Base-by-base conservation (phyloP, 257 asterid genomes). In the Przewalskia tangutica region DNA sequence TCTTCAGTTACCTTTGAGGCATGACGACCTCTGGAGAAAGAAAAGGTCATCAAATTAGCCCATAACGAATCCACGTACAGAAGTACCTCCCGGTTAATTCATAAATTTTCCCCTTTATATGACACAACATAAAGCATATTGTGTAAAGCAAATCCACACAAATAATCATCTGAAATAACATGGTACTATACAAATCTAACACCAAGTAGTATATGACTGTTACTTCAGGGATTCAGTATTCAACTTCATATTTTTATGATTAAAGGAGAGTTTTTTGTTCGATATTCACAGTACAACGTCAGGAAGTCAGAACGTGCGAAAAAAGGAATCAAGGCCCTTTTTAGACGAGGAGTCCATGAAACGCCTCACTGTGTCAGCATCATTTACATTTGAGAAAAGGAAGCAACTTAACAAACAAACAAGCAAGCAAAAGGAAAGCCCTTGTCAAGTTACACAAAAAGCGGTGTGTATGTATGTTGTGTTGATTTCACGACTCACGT, bases 1-100 rank as follows among this genome's bases (percentile, higher is more conserved):
- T 96, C 97, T 90, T 95, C 99, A 82, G 99, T 95, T 81, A 92
- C 40, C 91, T 95, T 95, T 5, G 99, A 95, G 76, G 98, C 98
- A 89, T 96, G 99, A 84, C 99, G 98, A 54, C 99, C 99, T 89
- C 99, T 96, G 32, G 13, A 40, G 82, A 84, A 87, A 84, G 83
- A 27, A 75, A 50, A 14, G 23, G 27, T 51, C 27, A 50, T 75
- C 80, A 75, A 23, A 75, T 66, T 27, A 44, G 27, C 62, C 40
- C 63, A 75, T 75, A 75, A 50, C 0, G 16, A 27, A 50, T 75
- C 46, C 27, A 75, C 27, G 27, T 13, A 7, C 80, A 23, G 5
- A 50, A 50, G 46, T 50, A 75, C 44, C 62, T 75, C 80, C 80
- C 3, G 4, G 42, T 48, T 13, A 50, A 7, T 50, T 23, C 46